phyloP scores from a whole-genome alignment of 176 grass and related monocot species.

The Typha latifolia region DNA sequence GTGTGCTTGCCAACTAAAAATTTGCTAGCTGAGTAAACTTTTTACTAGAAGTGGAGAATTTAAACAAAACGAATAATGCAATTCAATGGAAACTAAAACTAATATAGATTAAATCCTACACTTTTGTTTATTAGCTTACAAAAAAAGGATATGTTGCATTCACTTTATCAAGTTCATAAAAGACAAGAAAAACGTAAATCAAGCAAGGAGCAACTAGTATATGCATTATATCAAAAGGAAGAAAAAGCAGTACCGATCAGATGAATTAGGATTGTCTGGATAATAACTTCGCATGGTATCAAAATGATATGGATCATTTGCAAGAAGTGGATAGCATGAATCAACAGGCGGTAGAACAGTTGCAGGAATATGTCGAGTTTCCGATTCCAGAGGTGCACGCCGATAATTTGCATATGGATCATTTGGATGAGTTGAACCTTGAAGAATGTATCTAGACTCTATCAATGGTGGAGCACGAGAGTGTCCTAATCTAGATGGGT shows the following conservation, averaged over 20 bases:
- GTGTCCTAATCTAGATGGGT: slow-evolving; percentile 29
- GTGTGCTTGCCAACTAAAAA: no score
- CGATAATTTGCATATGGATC: slow-evolving; percentile 29
- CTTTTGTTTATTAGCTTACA: no score
- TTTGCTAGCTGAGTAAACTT: no score
- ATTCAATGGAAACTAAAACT: no score
- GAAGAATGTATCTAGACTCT: slow-evolving; percentile 17
- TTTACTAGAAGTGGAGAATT: no score
- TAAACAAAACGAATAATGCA: no score
- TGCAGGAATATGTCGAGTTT: slow-evolving; percentile 22
- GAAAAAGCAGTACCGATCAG: slow-evolving; percentile 28
- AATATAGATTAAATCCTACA: no score
- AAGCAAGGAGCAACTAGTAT: neutral
- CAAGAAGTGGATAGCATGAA: slow-evolving; percentile 24
- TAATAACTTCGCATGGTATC: slow-evolving; percentile 12
- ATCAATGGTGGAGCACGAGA: slow-evolving; percentile 20
- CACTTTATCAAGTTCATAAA: neutral
- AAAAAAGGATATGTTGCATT: no score
- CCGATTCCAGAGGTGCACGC: slow-evolving; percentile 10
- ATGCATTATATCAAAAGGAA: neutral
- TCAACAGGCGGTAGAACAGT: slow-evolving; percentile 24
- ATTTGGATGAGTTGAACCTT: slow-evolving; percentile 18
- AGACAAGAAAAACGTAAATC: neutral
- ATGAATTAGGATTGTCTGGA: slow-evolving; percentile 12
- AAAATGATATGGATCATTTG: slow-evolving; percentile 16